These are phyloP conservation scores for Aureoboletus auriporus DNA, from an alignment of 768 basidiomycete species.

Conservation along the genomic window DNA sequence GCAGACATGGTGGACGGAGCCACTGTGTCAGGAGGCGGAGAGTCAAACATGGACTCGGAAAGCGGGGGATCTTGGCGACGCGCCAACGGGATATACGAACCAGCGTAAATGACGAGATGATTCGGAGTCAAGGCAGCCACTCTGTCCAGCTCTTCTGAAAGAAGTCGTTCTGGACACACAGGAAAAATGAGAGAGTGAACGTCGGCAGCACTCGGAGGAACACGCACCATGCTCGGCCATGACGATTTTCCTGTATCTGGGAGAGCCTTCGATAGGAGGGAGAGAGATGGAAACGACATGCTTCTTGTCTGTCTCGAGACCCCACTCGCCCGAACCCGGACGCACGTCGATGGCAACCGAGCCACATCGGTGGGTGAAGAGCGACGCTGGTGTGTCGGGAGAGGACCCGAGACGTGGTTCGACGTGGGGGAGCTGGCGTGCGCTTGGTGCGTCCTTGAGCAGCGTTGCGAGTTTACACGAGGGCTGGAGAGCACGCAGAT, in stretches of 20 bases:
- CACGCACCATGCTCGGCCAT: conserved; percentile 55
- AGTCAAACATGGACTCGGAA: conserved; percentile 22
- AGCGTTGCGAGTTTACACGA: conserved; percentile 45
- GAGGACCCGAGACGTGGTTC: conserved; percentile 25
- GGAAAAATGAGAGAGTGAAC: conserved; percentile 2
- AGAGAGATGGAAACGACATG: conserved; percentile 56
- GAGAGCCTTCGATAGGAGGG: conserved; percentile 42
- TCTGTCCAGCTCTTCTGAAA: conserved; percentile 46
- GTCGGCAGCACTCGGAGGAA: neutral
- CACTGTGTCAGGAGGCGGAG: conserved; percentile 17
- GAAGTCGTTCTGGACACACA: conserved; percentile 35
- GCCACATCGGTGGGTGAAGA: conserved; percentile 50
- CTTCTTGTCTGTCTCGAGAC: conserved; percentile 39
- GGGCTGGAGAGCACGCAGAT: conserved; percentile 57
- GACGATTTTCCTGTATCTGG: conserved; percentile 41
- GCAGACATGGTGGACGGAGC: conserved; percentile 29
- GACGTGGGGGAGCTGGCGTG: conserved; percentile 63
- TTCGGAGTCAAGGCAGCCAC: conserved; percentile 50
- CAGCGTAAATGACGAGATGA: conserved; percentile 65
- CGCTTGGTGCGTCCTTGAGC: conserved; percentile 48
- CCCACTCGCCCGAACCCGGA: conserved; percentile 35
- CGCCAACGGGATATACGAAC: conserved; percentile 40
- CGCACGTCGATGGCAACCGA: conserved; percentile 43
- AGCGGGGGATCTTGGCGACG: conserved; percentile 38
- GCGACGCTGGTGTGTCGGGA: conserved; percentile 34